A percentile compares a stretch with the other conserved stretches of the same genome.
These are phyloP conservation scores for Sanguinoderma infundibulare DNA, from an alignment of 1,284 basidiomycete species.

Conservation along the genomic window DNA sequence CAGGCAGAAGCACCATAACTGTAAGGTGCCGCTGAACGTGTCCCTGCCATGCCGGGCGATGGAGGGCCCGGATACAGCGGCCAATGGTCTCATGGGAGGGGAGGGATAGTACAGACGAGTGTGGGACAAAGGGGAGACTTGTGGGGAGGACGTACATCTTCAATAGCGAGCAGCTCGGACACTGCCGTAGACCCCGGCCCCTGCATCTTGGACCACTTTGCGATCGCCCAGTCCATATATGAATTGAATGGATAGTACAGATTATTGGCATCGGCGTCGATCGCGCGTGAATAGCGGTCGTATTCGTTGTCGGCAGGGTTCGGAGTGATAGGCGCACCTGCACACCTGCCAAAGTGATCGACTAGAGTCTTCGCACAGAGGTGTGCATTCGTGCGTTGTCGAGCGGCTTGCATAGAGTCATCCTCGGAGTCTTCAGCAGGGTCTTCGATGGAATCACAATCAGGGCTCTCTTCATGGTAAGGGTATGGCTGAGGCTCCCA, in stretches of 20 bases:
- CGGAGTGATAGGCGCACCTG: neutral
- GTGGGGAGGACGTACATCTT: conserved; percentile 26
- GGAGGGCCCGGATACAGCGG: no score
- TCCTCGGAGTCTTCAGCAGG: neutral
- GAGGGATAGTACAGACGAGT: no score
- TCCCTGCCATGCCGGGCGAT: no score
- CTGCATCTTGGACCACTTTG: conserved; percentile 12
- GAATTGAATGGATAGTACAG: conserved; percentile 5
- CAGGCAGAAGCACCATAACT: neutral
- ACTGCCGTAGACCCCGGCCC: conserved; percentile 12
- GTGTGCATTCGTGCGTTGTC: neutral
- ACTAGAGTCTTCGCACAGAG: neutral
- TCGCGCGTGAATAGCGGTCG: neutral
- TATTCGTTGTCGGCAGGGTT: neutral
- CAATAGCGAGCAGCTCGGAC: conserved; percentile 18
- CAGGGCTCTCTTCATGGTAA: no score
- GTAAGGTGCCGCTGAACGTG: neutral
- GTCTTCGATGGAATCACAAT: no score
- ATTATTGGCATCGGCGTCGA: neutral
- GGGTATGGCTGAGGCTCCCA: neutral
- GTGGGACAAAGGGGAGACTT: no score
- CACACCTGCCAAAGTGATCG: neutral
- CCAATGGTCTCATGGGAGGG: no score
- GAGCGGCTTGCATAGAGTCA: neutral
- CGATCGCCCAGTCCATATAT: conserved; percentile 3